These are phyloP conservation scores for Fusarium sp. DNA, from an alignment of 2,329 filamentous ascomycete genomes.

Conservation along the genomic window DNA sequence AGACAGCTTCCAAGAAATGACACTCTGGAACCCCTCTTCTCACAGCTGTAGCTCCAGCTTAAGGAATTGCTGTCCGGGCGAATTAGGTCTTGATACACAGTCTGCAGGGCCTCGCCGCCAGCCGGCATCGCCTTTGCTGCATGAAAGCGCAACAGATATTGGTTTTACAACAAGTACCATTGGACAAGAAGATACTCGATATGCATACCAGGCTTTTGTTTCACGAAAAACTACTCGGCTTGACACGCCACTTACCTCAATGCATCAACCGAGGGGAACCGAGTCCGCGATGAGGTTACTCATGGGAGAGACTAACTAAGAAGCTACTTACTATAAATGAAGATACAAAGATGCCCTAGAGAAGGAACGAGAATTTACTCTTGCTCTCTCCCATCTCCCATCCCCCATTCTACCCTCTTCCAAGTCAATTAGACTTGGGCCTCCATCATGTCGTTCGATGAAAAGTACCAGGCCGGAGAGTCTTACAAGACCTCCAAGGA, in stretches of 20 bases:
- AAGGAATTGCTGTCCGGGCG: not conserved
- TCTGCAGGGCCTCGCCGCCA: not conserved
- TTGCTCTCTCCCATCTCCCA: conserved; percentile 1
- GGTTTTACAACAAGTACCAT: not conserved
- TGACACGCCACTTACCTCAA: conserved; percentile 21
- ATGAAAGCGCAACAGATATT: not conserved
- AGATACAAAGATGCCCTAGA: not conserved
- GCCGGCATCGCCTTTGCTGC: not conserved
- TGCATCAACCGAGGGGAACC: conserved; percentile 13
- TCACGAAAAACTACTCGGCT: not conserved
- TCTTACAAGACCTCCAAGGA: conserved; percentile 48
- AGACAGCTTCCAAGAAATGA: conserved; percentile 23
- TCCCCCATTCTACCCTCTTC: not conserved
- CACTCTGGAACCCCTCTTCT: conserved; percentile 6
- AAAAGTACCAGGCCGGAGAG: conserved; percentile 57
- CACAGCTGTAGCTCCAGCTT: not conserved
- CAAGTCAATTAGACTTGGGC: not conserved
- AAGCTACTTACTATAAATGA: conserved; percentile 29
- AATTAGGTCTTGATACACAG: conserved; percentile 10
- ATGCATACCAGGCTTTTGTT: conserved; percentile 1
- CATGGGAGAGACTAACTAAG: not conserved
- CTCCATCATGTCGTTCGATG: conserved; percentile 50
- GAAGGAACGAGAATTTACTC: not conserved
- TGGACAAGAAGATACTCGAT: not conserved
- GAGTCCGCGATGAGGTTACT: conserved; percentile 2